Base-by-base conservation (phyloP, 2,329 filamentous ascomycete species). In the Neopestalotiopsis rosae region DNA sequence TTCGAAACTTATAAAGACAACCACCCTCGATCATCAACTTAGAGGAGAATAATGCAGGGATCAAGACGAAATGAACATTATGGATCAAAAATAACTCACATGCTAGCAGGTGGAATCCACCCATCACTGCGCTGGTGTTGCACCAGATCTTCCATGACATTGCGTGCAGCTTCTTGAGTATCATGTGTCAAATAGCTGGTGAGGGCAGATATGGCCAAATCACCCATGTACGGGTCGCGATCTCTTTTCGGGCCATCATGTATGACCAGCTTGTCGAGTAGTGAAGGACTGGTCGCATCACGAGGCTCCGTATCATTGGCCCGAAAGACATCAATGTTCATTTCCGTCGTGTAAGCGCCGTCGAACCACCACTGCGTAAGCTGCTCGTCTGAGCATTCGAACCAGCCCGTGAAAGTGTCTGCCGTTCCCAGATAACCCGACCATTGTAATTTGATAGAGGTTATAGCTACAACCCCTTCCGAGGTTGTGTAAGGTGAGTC, bases 81-180 rank as follows among this genome's bases (percentile, higher is more conserved):
- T 7, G 32, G 5, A 20, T 20, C 30, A 13, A 49, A 40, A 9
- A 17, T n/a, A 14, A 72, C 81, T 75, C 74, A 83, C 81, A 87
- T 88, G 75, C 83, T 86, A 7, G 86, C 83, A 0, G 86, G 86
- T 5, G 86, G 86, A 61, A 88, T 86, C 85, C 85, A 88, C 3
- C 85, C 86, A 71, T 87, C 85, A 2, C 67, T 75, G 24, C 84
- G 76, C 73, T 88, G 86, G 71, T 87, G 85, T 56, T 79, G 75
- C 0, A 81, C 84, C 42, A 88, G 73, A 72, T 88, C 85, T 9
- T 82, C 84, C 38, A 88, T 75, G 5, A 87, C 83, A 69, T 87
- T 86, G 2, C 79, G 72, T 7, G 81, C 78, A 0, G 84, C 81
- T 13, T 80, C 76, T 0, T 79, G 71, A 42, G 80, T 75, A 71